A percentile compares a stretch with the other conserved stretches of the same genome.
These are phyloP conservation scores for Talaromyces pinophilus DNA, from an alignment of 2,329 filamentous ascomycete species.

Conservation along the genomic window DNA sequence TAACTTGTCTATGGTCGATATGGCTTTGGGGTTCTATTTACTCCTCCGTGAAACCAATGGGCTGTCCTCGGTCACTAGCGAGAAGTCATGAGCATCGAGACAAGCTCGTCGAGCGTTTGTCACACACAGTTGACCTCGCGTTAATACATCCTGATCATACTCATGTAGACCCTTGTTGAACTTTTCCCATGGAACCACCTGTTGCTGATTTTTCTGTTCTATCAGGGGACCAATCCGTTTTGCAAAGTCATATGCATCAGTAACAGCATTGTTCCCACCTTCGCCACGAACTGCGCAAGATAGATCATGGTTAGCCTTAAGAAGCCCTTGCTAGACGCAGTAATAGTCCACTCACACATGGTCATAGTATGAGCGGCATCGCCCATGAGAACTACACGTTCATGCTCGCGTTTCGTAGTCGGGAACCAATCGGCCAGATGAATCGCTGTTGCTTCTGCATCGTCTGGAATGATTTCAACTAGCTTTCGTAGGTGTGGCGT, in stretches of 20 bases:
- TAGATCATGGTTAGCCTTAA: not conserved
- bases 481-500: constrained; percentile 53
- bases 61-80: constrained; percentile 42
- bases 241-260: constrained; percentile 53
- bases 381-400: constrained; percentile 52
- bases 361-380: constrained; percentile 62
- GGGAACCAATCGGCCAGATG: constrained; percentile 54
- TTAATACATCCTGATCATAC: constrained; percentile 51
- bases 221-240: constrained; percentile 31
- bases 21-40: constrained; percentile 4
- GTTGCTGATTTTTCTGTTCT: not conserved
- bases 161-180: constrained; percentile 26
- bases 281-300: constrained; percentile 54
- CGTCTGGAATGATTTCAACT: constrained; percentile 44
- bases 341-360: constrained; percentile 53
- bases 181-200: constrained; percentile 11
- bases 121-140: constrained; percentile 50
- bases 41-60: constrained; percentile 39
- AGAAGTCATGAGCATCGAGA: constrained; percentile 57
- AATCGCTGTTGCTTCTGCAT: constrained; percentile 49
- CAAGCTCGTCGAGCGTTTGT: constrained; percentile 56
- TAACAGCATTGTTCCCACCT: constrained; percentile 59
- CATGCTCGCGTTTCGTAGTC: constrained; percentile 35
- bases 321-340: not conserved
- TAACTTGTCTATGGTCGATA: not conserved